Evolutionary conservation across 495 filamentous ascomycete species (phyloP), one percentile per base, ranked within the genome.

Genomic region (Penicillium longicatenatum): DNA sequence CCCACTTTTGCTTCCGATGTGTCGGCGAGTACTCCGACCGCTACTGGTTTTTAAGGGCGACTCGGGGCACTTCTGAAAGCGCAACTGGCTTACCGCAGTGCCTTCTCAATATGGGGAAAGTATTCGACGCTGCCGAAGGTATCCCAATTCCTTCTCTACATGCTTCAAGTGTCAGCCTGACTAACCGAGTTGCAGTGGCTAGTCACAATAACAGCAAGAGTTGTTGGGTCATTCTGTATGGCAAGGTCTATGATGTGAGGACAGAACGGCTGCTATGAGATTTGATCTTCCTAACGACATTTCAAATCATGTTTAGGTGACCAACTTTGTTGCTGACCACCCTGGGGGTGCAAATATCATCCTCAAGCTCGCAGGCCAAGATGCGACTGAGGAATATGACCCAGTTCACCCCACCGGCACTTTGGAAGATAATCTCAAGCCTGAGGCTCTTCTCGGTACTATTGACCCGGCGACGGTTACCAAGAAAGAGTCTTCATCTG

Each of bases 361-460:
- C 59, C 79, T 96, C 11, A 85, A 89, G 65, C 85, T 96, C 17
- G 88, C 92, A 6, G 93, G 93, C 42, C 82, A 81, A 55, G 92
- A 98, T 75, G 93, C 92, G 44, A 97, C 93, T 6, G 86, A 90
- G 55, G 91, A 96, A 71, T 98, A 89, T 72, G 93, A 97, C 66
- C 92, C 93, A n/a, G 86, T 96, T 53, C 91, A 96, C 64, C 92
- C 93, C 20, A 86, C 89, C 0, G 92, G 90, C 19, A 93, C 82
- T 6, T 77, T 97, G 24, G 90, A 96, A 77, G 87, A 89, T 44
- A 88, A 86, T 60, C 88, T 97, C 58, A 82, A 80, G 51, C 83
- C 88, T 10, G 79, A 85, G 48, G 83, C 86, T 12, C 89, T 88
- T 63, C 79, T 97, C 8, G 93, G 93, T 9, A 84, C 78, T 0